Percentiles rank a stretch among this genome's conserved stretches.
These are phyloP conservation scores for Dovyalis caffra DNA, from an alignment of 345 rosid genomes.

Conservation along the genomic window DNA sequence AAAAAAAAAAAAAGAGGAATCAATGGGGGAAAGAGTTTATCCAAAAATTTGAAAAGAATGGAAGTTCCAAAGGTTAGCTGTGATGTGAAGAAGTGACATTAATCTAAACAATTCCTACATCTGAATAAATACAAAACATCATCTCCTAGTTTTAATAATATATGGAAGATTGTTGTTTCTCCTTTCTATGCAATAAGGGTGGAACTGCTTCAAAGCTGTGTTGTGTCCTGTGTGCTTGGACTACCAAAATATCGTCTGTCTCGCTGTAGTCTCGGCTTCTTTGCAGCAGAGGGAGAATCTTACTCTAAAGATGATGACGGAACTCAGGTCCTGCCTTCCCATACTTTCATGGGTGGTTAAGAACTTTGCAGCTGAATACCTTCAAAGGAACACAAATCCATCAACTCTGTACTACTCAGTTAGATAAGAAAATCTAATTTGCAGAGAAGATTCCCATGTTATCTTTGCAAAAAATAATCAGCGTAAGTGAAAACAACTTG, in stretches of 20 bases:
- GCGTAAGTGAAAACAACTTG: neutral
- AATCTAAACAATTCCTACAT: too few species aligned
- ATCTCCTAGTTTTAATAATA: neutral
- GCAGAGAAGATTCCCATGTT: neutral
- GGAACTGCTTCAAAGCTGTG: neutral
- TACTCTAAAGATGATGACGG: neutral
- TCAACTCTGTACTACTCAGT: neutral
- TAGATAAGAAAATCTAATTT: neutral
- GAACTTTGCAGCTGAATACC: neutral
- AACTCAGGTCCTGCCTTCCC: neutral
- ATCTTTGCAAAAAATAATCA: neutral
- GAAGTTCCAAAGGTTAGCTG: neutral
- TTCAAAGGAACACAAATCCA: conserved; percentile 3
- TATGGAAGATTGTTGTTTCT: neutral
- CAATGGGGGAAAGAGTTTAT: neutral
- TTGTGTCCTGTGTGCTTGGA: neutral
- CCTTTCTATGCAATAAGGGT: neutral
- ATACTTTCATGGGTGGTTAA: neutral
- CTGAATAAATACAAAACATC: neutral
- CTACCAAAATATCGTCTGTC: neutral
- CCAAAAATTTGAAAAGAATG: neutral
- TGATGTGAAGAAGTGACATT: neutral
- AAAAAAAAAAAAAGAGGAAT: neutral
- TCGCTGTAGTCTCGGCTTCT: neutral
- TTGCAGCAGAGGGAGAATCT: neutral